Percentiles rank a stretch among this genome's conserved stretches.
Conservation (phyloP, 129 eudicot genomes). For the Chrysanthemum seticuspe region DNA sequence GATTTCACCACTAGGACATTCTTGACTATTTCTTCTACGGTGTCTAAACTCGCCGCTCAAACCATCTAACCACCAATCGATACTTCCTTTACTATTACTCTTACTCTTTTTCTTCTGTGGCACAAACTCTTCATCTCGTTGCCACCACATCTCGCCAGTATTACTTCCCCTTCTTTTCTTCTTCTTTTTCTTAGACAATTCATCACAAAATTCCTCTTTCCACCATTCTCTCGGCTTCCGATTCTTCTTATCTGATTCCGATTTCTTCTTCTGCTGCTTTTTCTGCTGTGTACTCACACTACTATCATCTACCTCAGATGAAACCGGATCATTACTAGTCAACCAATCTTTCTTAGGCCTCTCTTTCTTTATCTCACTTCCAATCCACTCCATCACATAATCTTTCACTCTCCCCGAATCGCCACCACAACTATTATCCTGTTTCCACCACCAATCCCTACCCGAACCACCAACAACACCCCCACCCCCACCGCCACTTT, state of each 20-base stretch:
- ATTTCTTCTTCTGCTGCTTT: constrained; percentile 60
- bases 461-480: constrained; percentile 52
- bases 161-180: constrained; percentile 50
- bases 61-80: constrained; percentile 91
- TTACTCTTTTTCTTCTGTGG: constrained; percentile 70
- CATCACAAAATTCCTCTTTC: constrained; percentile 98
- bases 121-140: constrained; percentile 68
- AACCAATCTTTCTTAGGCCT: constrained; percentile 73
- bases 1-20: constrained; percentile 69
- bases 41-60: constrained; percentile 75
- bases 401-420: constrained; percentile 93
- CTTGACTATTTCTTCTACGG: constrained; percentile 80
- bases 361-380: constrained; percentile 93
- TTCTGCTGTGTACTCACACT: constrained; percentile 35
- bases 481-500: constrained; percentile 36
- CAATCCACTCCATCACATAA: constrained; percentile 99
- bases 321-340: constrained; percentile 38
- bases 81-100: constrained; percentile 64
- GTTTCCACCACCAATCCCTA: constrained; percentile 99
- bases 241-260: constrained; percentile 67
- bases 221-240: constrained; percentile 97
- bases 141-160: constrained; percentile 88
- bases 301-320: constrained; percentile 28
- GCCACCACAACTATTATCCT: constrained; percentile 56
- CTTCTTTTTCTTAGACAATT: constrained; percentile 76